A percentile compares a stretch with the other conserved stretches of the same genome.
Conservation (phyloP, 106 monocot species). For the Vanilla planifolia region DNA sequence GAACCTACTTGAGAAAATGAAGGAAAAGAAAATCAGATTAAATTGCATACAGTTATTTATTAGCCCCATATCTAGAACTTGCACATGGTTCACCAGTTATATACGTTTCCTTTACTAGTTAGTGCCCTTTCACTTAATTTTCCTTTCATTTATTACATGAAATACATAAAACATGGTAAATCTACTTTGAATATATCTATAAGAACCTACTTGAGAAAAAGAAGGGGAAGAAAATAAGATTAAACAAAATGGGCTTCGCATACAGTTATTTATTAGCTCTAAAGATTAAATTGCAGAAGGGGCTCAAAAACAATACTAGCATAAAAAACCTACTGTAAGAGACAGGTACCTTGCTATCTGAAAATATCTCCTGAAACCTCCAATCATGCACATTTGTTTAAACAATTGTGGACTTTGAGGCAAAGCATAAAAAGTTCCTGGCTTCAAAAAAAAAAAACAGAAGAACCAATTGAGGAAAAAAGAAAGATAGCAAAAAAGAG, state of each 20-base stretch:
- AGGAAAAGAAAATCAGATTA: background rate
- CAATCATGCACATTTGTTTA: slow-evolving; percentile 99
- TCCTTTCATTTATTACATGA: too few relatives aligned
- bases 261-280: too few relatives aligned
- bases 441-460: slow-evolving; percentile 58
- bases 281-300: too few relatives aligned
- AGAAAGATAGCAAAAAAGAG: background rate
- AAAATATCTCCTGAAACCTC: slow-evolving; percentile 90
- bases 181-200: background rate
- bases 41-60: too few relatives aligned
- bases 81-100: too few relatives aligned
- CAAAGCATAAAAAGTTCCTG: slow-evolving; percentile 97
- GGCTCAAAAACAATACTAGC: too few relatives aligned
- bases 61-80: too few relatives aligned
- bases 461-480: slow-evolving; percentile 11
- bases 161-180: background rate
- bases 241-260: too few relatives aligned
- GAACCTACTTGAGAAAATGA: background rate
- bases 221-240: background rate
- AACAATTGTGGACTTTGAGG: slow-evolving; percentile 99
- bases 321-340: background rate
- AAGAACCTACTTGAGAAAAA: background rate
- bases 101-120: too few relatives aligned
- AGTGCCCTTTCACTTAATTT: too few relatives aligned
- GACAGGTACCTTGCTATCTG: slow-evolving; percentile 78